Percentiles rank a stretch among this genome's conserved stretches.
Evolutionary conservation across 352 stramenopile species (phyloP).

Genomic region (Pythium plurisporium): DNA sequence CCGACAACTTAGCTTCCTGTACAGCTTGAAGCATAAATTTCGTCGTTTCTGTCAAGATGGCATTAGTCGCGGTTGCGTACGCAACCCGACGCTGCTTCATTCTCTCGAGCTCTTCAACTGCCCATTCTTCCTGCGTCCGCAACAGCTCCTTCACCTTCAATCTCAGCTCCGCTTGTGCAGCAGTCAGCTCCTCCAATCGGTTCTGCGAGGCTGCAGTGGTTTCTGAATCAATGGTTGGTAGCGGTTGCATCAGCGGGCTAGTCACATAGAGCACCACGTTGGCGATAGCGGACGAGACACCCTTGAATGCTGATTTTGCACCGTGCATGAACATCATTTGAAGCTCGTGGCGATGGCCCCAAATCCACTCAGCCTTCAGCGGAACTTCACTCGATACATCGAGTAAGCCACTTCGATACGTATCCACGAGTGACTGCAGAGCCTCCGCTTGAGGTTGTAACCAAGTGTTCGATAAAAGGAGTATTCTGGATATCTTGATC

Average conservation of each 20-base stretch:
- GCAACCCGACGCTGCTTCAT: slow-evolving; percentile 40
- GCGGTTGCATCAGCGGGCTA: neutral
- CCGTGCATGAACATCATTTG: neutral
- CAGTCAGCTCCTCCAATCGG: slow-evolving; percentile 13
- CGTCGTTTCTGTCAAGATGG: slow-evolving; percentile 41
- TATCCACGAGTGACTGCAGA: neutral
- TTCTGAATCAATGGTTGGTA: neutral
- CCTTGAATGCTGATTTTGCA: neutral
- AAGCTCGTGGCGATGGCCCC: neutral
- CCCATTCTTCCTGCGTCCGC: slow-evolving; percentile 34
- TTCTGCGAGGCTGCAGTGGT: neutral
- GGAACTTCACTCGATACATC: neutral
- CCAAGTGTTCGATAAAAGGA: neutral
- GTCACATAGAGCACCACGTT: neutral
- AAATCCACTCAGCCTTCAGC: neutral
- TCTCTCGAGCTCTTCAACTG: slow-evolving; percentile 37
- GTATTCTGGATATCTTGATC: neutral
- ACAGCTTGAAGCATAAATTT: slow-evolving; percentile 34
- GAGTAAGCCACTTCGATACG: neutral
- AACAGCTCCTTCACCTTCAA: slow-evolving; percentile 28
- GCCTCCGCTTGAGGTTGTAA: neutral
- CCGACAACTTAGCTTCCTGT: slow-evolving; percentile 30
- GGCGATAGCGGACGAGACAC: slow-evolving; percentile 4
- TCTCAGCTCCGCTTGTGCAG: slow-evolving; percentile 18
- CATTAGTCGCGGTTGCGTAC: slow-evolving; percentile 28